phyloP scores from a whole-genome alignment of 83 land plant genomes.

The Picea abies region DNA sequence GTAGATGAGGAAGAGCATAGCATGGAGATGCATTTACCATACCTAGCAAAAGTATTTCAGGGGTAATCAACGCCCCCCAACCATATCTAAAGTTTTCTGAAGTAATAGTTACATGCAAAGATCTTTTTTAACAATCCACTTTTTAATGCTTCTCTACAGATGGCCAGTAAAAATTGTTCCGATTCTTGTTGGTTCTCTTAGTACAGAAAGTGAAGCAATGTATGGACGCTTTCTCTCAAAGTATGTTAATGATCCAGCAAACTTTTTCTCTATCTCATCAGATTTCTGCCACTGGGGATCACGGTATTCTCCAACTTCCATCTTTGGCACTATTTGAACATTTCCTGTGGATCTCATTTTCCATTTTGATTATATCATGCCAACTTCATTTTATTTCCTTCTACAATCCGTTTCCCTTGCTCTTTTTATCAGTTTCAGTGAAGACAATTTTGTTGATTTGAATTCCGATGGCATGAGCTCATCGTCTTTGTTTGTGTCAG shows the following conservation, averaged over 20 bases:
- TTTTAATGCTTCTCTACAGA: constrained; percentile 14
- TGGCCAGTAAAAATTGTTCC: constrained; percentile 41
- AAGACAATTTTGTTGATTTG: not conserved
- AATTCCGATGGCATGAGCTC: not conserved
- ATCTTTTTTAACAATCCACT: no score
- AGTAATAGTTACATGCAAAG: no score
- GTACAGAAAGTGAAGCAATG: constrained; percentile 37
- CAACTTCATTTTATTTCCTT: no score
- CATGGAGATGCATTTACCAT: constrained; percentile 61
- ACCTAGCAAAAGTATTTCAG: constrained; percentile 37
- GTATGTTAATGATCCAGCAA: constrained; percentile 40
- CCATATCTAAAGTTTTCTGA: no score
- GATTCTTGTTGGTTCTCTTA: constrained; percentile 38
- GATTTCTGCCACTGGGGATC: constrained; percentile 58
- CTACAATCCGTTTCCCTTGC: no score
- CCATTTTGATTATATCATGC: no score
- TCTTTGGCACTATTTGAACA: no score
- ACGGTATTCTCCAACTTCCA: constrained; percentile 21
- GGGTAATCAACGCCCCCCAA: not conserved
- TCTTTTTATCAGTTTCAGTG: not conserved
- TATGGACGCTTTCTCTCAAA: constrained; percentile 47
- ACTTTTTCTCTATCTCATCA: constrained; percentile 46
- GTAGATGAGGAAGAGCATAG: constrained; percentile 57
- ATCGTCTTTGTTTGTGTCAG: constrained; percentile 23
- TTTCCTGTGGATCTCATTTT: no score